Base-by-base conservation (phyloP, 2,329 filamentous ascomycete genomes). In the Penicillium sp. region DNA sequence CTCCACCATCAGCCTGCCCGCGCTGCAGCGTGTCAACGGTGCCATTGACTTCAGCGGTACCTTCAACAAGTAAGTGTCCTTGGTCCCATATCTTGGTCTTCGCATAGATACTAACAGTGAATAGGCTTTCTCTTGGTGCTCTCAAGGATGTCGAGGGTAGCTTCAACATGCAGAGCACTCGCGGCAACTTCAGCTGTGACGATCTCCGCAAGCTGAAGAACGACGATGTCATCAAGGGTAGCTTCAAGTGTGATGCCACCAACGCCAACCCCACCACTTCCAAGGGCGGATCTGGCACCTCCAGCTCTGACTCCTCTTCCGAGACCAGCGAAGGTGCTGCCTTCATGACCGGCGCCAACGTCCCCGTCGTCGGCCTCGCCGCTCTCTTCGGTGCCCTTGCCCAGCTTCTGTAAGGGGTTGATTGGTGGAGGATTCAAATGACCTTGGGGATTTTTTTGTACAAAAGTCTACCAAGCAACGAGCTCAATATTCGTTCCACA, bases 31-130 rank as follows among this genome's bases (percentile, higher is more conserved):
- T 52, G 84, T 97, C 56, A 83, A 80, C 61, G 93, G 92, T 77
- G 91, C 90, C 67, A 81, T 97, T 69, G 87, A 91, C 73, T 85
- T 96, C 73, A 86, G 86, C 66, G 94, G 94, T 68, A 88, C 86
- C 79, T 95, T 97, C 75, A 82, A 85, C 60, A 80, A 83, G 91
- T 95, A 82, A 80, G 90, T 84, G 8, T 12, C 4, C 10, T 46
- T n/a, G 23, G 4, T 38, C 12, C 1, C 15, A 39, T 35, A 34
- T 15, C 16, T 45, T 29, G 18, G 1, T 16, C 27, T 32, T 31
- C 56, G 25, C 39, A 49, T 55, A 72, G 77, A 65, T 79, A 67
- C 61, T 68, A 61, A 56, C 50, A 15, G 7, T 23, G 38, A 52
- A 1, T 65, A 96, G 91, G 57, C 86, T 94, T 63, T 70, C 80